Conservation (phyloP, 2,329 filamentous ascomycete genomes). For the Aspergillus vadensis region DNA sequence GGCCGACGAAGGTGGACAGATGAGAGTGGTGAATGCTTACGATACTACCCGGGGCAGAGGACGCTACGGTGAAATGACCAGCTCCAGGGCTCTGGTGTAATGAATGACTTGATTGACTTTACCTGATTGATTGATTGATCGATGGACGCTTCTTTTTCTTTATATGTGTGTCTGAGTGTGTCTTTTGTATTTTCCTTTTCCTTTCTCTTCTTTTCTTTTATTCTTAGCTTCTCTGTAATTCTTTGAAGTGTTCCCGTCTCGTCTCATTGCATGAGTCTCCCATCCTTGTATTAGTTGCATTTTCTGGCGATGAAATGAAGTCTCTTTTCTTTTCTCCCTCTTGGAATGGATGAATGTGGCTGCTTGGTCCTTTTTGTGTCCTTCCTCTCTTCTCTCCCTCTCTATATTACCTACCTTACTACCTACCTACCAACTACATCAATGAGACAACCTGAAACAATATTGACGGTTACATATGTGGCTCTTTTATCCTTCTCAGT, state of each 20-base stretch:
- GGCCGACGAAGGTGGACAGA: constrained; percentile 88
- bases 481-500: neutral
- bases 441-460: constrained; percentile 9
- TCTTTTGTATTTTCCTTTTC: constrained; percentile 1
- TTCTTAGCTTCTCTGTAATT: constrained; percentile 15
- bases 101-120: constrained; percentile 2
- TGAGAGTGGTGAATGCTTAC: constrained; percentile 92
- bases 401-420: neutral
- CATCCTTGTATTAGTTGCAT: neutral
- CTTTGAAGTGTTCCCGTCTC: neutral
- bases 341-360: neutral
- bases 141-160: neutral
- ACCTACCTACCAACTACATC: neutral
- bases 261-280: neutral
- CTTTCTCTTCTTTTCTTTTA: neutral
- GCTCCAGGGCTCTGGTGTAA: constrained; percentile 48
- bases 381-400: neutral
- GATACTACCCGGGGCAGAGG: constrained; percentile 93
- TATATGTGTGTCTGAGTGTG: neutral
- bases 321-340: neutral
- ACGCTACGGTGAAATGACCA: constrained; percentile 92
- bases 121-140: constrained; percentile 8
- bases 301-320: constrained; percentile 5
- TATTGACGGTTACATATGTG: neutral
- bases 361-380: neutral